A percentile compares a stretch with the other conserved stretches of the same genome.
These are phyloP conservation scores for Leccinum aurantiacum DNA, from an alignment of 768 basidiomycete species.

Conservation along the genomic window DNA sequence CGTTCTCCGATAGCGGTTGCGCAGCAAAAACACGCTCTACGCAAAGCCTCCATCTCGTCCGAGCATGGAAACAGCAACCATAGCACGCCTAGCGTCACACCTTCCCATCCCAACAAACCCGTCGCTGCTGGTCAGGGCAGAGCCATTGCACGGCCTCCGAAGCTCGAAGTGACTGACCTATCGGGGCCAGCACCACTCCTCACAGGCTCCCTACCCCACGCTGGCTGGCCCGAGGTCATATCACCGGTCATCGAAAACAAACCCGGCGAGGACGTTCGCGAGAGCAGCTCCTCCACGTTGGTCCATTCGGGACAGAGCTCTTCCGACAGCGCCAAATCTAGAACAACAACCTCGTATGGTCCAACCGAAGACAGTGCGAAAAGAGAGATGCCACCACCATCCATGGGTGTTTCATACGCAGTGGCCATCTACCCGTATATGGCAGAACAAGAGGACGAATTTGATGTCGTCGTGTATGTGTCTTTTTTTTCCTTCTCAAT, in stretches of 20 bases:
- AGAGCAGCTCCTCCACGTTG: conserved; percentile 36
- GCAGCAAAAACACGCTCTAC: conserved; percentile 90
- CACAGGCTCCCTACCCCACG: conserved; percentile 62
- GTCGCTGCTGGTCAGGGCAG: conserved; percentile 32
- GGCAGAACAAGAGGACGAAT: conserved; percentile 98
- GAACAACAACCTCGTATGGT: conserved; percentile 15
- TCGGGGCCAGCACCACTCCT: conserved; percentile 50
- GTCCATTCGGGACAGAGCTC: conserved; percentile 33
- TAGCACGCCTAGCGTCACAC: conserved; percentile 20
- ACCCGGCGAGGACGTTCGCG: conserved; percentile 44
- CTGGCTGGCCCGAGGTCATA: conserved; percentile 74
- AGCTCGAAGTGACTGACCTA: conserved; percentile 67
- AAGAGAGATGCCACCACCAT: conserved; percentile 43
- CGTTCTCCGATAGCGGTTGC: conserved; percentile 96
- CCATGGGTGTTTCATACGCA: conserved; percentile 79
- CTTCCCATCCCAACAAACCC: conserved; percentile 26
- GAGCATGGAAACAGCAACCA: conserved; percentile 22
- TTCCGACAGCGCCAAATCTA: conserved; percentile 23
- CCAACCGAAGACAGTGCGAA: conserved; percentile 35
- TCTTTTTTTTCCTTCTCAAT: conserved; percentile 4
- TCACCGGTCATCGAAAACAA: conserved; percentile 57
- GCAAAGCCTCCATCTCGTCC: conserved; percentile 61
- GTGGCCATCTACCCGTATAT: conserved; percentile 99
- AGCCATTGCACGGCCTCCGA: conserved; percentile 57
- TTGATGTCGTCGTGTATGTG: conserved; percentile 92